Conservation (phyloP, 192 early-diverging fungal species). For the Coemansia sp. region DNA sequence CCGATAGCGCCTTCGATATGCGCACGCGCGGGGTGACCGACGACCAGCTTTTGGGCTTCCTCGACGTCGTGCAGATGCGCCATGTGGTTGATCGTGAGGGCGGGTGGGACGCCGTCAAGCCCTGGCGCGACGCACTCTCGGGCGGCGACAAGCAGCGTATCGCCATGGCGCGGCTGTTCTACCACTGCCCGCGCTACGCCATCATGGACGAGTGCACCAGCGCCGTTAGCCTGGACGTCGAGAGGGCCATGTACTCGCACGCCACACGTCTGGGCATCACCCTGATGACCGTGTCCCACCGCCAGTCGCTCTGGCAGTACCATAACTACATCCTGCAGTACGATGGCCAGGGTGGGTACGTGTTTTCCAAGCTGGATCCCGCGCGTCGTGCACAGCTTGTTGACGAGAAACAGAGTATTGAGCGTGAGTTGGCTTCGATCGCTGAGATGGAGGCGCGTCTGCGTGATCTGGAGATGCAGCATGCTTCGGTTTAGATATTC, state of each 20-base stretch:
- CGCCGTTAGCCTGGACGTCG: conserved; percentile 93
- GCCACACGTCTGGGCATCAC: conserved; percentile 81
- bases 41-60: conserved; percentile 70
- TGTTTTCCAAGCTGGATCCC: conserved; percentile 88
- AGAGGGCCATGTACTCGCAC: conserved; percentile 86
- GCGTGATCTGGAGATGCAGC: conserved; percentile 29
- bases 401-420: conserved; percentile 84
- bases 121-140: conserved; percentile 90
- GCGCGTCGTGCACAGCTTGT: conserved; percentile 81
- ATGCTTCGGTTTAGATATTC: conserved; percentile 11
- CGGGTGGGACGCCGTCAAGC: conserved; percentile 82
- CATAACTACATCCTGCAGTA: conserved; percentile 94
- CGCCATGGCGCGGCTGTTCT: conserved; percentile 95
- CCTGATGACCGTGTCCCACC: conserved; percentile 92
- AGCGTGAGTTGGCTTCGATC: conserved; percentile 49
- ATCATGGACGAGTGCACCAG: conserved; percentile 94
- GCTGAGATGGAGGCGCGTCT: conserved; percentile 38
- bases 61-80: conserved; percentile 79
- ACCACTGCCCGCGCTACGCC: conserved; percentile 92
- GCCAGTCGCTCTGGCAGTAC: conserved; percentile 94
- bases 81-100: conserved; percentile 86
- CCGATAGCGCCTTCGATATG: conserved; percentile 84
- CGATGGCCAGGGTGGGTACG: conserved; percentile 95
- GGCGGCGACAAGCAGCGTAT: conserved; percentile 97
- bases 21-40: conserved; percentile 66